Conservation (phyloP, 2,329 filamentous ascomycete genomes). For the Drechslera avenae region DNA sequence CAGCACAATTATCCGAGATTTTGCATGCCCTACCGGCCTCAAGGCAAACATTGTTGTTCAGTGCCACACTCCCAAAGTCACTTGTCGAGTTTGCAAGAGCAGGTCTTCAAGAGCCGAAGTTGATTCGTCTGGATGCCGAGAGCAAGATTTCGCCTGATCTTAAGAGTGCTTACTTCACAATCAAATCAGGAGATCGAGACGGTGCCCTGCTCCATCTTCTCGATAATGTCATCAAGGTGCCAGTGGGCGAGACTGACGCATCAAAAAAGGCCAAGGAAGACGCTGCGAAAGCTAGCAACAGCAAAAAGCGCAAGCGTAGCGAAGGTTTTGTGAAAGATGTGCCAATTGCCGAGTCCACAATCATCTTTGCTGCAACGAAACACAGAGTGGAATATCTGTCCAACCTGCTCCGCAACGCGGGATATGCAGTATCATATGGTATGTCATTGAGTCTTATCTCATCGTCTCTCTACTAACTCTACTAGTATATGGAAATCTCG, state of each 20-base stretch:
- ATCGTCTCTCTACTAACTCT: constrained; percentile 4
- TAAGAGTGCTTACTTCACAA: constrained; percentile 91
- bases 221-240: constrained; percentile 91
- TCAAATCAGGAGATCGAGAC: constrained; percentile 93
- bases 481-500: constrained; percentile 83
- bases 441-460: constrained; percentile 4
- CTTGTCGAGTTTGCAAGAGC: constrained; percentile 95
- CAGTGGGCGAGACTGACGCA: constrained; percentile 66
- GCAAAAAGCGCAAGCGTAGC: constrained; percentile 75
- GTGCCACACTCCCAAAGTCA: constrained; percentile 90
- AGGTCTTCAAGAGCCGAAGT: constrained; percentile 86
- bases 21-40: constrained; percentile 81
- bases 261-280: constrained; percentile 53
- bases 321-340: constrained; percentile 65
- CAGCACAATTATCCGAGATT: constrained; percentile 90
- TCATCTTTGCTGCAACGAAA: constrained; percentile 92
- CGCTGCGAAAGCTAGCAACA: constrained; percentile 50
- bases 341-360: constrained; percentile 88
- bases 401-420: constrained; percentile 75
- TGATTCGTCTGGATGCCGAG: constrained; percentile 90
- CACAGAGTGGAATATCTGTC: constrained; percentile 96
- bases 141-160: constrained; percentile 95
- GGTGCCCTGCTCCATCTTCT: constrained; percentile 87
- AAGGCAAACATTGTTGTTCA: constrained; percentile 91
- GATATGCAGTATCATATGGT: constrained; percentile 84